These are phyloP conservation scores for Senna tora DNA, from an alignment of 306 rosid genomes.

Conservation along the genomic window DNA sequence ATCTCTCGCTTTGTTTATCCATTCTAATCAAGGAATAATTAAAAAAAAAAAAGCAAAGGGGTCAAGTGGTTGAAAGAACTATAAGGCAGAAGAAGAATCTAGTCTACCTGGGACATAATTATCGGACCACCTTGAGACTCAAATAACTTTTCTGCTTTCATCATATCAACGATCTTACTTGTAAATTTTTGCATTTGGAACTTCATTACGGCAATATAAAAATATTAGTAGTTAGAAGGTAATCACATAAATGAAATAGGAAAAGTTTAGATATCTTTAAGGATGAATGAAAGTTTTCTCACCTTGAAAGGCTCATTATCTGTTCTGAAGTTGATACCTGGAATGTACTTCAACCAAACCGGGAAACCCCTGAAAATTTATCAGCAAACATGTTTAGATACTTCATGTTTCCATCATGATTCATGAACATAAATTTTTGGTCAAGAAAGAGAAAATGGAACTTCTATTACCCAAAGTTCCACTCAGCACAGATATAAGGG, in stretches of 20 bases:
- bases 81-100: constrained; percentile 18
- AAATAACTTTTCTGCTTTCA: constrained; percentile 92
- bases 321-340: constrained; percentile 90
- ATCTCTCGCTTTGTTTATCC: constrained; percentile 17
- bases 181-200: constrained; percentile 86
- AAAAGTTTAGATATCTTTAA: background rate
- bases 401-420: constrained; percentile 8
- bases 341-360: constrained; percentile 96
- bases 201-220: constrained; percentile 49
- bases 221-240: constrained; percentile 27
- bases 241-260: background rate
- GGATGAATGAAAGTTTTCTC: constrained; percentile 34
- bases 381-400: constrained; percentile 9
- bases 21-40: constrained; percentile 6
- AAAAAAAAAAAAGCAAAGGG: background rate
- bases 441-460: constrained; percentile 3
- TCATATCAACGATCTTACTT: constrained; percentile 81
- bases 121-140: constrained; percentile 96
- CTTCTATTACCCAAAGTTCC: constrained; percentile 90
- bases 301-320: constrained; percentile 96
- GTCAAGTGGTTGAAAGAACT: constrained; percentile 16
- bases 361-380: constrained; percentile 82
- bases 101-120: constrained; percentile 85
- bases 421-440: background rate
- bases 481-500: constrained; percentile 97